Conservation (phyloP, 2,329 filamentous ascomycete species). For the Sclerotinia subarctica region DNA sequence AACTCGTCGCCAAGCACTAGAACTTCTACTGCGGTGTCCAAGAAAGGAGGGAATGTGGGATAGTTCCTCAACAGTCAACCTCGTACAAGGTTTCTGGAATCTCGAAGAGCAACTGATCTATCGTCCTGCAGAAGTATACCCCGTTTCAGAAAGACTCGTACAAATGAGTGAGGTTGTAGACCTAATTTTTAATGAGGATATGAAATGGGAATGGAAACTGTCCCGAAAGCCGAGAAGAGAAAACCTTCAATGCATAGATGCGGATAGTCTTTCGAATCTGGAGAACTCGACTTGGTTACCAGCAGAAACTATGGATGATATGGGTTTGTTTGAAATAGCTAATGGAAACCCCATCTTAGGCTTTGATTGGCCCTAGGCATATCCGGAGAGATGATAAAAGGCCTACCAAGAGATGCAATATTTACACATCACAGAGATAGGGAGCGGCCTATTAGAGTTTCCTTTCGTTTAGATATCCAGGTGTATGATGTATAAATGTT, state of each 20-base stretch:
- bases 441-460: neutral
- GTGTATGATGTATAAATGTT: neutral
- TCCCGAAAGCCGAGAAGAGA: neutral
- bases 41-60: conserved; percentile 39
- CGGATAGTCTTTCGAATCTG: neutral
- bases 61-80: conserved; percentile 23
- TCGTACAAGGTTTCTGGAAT: conserved; percentile 32
- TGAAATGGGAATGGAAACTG: conserved; percentile 22
- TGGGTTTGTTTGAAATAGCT: neutral
- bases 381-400: neutral
- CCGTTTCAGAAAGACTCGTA: neutral
- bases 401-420: neutral
- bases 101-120: conserved; percentile 24
- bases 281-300: neutral
- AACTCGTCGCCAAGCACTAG: conserved; percentile 29
- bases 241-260: neutral
- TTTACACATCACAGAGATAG: neutral
- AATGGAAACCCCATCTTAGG: neutral
- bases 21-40: conserved; percentile 30
- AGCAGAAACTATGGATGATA: neutral
- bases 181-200: conserved; percentile 16
- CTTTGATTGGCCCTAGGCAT: neutral
- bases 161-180: conserved; percentile 17
- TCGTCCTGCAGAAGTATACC: neutral
- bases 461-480: neutral